Evolutionary conservation across 169 alveolate genomes (phyloP), one percentile per base, ranked within the genome.

Genomic region (Perkinsus marinus): DNA sequence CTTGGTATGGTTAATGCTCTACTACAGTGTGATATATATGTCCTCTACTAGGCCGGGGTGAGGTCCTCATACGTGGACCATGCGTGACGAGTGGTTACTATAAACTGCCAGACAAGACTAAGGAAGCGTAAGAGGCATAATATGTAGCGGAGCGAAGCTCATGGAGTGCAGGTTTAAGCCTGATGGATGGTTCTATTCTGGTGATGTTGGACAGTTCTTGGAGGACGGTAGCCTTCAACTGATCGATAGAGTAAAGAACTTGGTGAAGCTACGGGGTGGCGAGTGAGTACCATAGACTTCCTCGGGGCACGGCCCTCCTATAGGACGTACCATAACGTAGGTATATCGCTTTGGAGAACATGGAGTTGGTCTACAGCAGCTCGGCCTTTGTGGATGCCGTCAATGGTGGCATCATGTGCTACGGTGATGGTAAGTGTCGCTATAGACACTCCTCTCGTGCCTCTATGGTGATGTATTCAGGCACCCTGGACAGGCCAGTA

Each of bases 171-270:
- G n/a, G n/a, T 57, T 57, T 57, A 0, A 13, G 22, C 79, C 79
- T 16, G 22, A 57, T 57, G 97, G 97, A 19, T 96, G 97, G 96
- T 91, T 96, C 2, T 95, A 91, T 39, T 95, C 97, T 2, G 98
- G 98, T 0, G 98, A 96, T 68, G 92, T 96, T 47, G 97, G 96
- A 39, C 92, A 89, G 22, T 93, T 90, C 6, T 95, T 90, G 17
- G 91, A 68, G 2, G 94, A 93, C 89, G 96, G 97, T 30, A 95
- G 96, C 9, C 46, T 96, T n/a, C 94, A 94, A 93, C 68, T 96
- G 26, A 94, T 96, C 68, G 98, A 96, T 92, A 93, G 98, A 46
- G 95, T 94, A 39, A 96, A 96, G 92, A 96, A 95, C 94, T 93
- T 96, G n/a, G 95, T 95, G 68, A 96, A 96, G 91, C 94, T 96